A percentile compares a stretch with the other conserved stretches of the same genome.
Evolutionary conservation across 2,329 filamentous ascomycete species (phyloP).

Genomic region (Sporothrix humicola): DNA sequence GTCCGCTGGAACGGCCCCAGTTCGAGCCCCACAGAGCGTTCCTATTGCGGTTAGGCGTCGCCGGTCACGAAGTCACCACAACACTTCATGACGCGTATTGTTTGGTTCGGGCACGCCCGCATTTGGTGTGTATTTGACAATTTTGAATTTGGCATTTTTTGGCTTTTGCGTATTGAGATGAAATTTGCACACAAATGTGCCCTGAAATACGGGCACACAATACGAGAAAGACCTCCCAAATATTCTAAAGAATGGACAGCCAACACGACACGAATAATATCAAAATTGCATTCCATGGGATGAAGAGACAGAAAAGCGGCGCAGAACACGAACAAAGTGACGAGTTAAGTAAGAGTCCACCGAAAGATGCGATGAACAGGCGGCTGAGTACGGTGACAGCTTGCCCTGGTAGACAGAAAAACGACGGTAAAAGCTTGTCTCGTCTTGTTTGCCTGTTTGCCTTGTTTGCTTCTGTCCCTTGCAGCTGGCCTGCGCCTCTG

Average conservation of each 20-base stretch:
- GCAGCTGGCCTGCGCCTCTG: too few relatives aligned
- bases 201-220: too few relatives aligned
- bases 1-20: background rate
- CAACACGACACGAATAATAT: background rate
- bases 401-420: too few relatives aligned
- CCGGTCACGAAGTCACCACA: background rate
- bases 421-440: too few relatives aligned
- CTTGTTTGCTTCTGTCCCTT: background rate
- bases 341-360: background rate
- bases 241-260: background rate
- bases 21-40: background rate
- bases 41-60: background rate
- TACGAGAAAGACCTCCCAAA: too few relatives aligned
- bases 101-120: background rate
- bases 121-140: background rate
- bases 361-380: conserved; percentile 1
- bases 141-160: background rate
- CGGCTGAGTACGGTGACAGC: background rate
- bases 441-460: too few relatives aligned
- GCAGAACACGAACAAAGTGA: background rate
- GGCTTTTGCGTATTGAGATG: background rate
- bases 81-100: background rate
- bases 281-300: background rate
- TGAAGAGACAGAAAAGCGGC: background rate
- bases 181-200: too few relatives aligned